Evolutionary conservation across 768 basidiomycete species (phyloP).

Genomic region (Calocera cornea): DNA sequence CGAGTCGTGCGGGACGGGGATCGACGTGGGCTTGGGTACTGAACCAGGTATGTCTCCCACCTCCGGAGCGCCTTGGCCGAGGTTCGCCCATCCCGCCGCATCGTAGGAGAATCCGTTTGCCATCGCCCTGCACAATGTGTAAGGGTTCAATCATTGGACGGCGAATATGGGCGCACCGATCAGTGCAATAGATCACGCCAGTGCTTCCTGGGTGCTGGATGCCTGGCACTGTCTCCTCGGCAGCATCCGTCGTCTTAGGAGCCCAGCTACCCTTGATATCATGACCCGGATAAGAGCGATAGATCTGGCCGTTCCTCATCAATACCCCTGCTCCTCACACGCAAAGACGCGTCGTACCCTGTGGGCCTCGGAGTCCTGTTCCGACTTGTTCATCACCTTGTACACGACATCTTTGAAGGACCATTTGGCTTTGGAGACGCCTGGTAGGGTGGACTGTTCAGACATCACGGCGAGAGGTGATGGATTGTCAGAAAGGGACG

Average conservation of each 20-base stretch:
- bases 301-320: neutral
- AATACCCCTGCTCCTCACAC: conserved; percentile 11
- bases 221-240: conserved; percentile 83
- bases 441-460: neutral
- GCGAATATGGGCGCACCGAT: conserved; percentile 32
- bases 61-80: conserved; percentile 88
- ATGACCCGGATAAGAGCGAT: conserved; percentile 34
- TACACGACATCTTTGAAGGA: conserved; percentile 12
- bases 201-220: conserved; percentile 28
- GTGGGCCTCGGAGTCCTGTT: conserved; percentile 81
- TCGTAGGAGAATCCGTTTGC: conserved; percentile 78
- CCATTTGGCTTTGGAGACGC: neutral
- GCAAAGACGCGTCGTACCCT: conserved; percentile 33
- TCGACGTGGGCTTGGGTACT: conserved; percentile 46
- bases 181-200: conserved; percentile 72
- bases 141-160: neutral
- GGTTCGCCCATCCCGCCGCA: conserved; percentile 65
- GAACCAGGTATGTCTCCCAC: conserved; percentile 73
- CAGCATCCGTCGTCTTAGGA: conserved; percentile 44
- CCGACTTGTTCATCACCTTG: conserved; percentile 49
- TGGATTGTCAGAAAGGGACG: neutral
- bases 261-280: conserved; percentile 41
- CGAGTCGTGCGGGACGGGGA: conserved; percentile 53
- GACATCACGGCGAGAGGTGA: neutral
- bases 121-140: conserved; percentile 38